Percentiles rank a stretch among this genome's conserved stretches.
These are phyloP conservation scores for Macrocybe gigantea DNA, from an alignment of 768 basidiomycete species.

Conservation along the genomic window DNA sequence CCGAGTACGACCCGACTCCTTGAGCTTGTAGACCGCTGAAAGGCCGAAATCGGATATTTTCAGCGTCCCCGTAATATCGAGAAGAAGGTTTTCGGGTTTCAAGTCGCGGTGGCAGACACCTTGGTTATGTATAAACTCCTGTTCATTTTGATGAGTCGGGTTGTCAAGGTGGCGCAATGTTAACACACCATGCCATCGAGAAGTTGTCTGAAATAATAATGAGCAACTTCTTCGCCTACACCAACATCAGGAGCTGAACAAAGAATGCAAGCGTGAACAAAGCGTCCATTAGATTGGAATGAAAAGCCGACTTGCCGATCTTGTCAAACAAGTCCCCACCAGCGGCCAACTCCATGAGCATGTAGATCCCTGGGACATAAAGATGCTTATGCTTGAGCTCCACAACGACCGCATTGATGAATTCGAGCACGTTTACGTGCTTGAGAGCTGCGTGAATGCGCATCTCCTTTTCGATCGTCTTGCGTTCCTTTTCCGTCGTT, in stretches of 20 bases:
- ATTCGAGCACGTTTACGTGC: slow-evolving; percentile 76
- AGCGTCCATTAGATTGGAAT: not conserved
- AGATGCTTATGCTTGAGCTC: slow-evolving; percentile 50
- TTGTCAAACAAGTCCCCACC: slow-evolving; percentile 98
- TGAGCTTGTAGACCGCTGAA: slow-evolving; percentile 84
- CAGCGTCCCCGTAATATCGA: slow-evolving; percentile 77
- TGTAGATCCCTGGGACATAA: slow-evolving; percentile 82
- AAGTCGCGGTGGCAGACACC: slow-evolving; percentile 96
- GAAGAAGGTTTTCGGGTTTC: slow-evolving; percentile 92
- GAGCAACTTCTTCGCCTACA: slow-evolving; percentile 79
- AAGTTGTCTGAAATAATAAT: slow-evolving; percentile 86
- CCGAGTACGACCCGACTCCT: slow-evolving; percentile 72
- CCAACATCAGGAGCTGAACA: slow-evolving; percentile 83
- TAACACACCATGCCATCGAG: slow-evolving; percentile 71
- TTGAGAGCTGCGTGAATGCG: slow-evolving; percentile 79
- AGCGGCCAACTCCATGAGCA: slow-evolving; percentile 86
- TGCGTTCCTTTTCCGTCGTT: slow-evolving; percentile 65
- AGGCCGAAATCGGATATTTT: slow-evolving; percentile 97
- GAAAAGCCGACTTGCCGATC: slow-evolving; percentile 60
- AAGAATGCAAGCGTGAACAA: not conserved
- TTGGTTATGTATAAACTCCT: slow-evolving; percentile 82
- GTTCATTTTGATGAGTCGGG: not conserved
- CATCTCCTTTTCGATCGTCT: slow-evolving; percentile 88
- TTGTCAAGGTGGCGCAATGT: not conserved
- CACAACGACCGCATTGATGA: slow-evolving; percentile 72